Conservation (phyloP, 75 land plant species). For the Larix kaempferi region DNA sequence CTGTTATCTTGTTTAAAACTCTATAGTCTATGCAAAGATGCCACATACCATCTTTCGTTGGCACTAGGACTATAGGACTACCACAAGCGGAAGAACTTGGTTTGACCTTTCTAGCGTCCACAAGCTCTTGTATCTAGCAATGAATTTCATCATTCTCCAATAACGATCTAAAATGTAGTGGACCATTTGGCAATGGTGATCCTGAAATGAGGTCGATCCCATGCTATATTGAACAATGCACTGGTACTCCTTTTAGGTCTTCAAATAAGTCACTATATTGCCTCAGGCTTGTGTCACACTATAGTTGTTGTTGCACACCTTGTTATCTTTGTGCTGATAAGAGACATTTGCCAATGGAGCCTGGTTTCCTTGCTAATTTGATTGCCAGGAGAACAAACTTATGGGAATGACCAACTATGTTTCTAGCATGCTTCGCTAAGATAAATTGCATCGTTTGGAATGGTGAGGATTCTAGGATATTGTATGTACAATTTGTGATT, state of each 20-base stretch:
- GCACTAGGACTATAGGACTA: conserved; percentile 1
- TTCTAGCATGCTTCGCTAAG: neutral
- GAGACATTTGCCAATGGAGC: neutral
- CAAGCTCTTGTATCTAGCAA: neutral
- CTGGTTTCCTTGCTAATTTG: neutral
- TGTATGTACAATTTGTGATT: neutral
- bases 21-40: conserved; percentile 10
- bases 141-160: neutral
- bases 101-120: conserved; percentile 1
- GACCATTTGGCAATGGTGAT: neutral
- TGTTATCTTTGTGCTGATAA: no score
- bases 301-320: no score
- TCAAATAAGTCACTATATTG: no score
- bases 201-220: neutral
- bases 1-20: conserved; percentile 9
- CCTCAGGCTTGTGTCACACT: no score
- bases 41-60: neutral
- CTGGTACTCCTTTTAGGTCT: neutral
- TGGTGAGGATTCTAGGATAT: neutral
- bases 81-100: conserved; percentile 16
- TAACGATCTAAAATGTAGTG: neutral
- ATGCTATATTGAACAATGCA: neutral
- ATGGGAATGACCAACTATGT: neutral
- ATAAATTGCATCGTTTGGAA: neutral
- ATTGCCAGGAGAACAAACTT: neutral